phyloP scores from a whole-genome alignment of 345 rosid species.

The Hibiscus mutabilis region DNA sequence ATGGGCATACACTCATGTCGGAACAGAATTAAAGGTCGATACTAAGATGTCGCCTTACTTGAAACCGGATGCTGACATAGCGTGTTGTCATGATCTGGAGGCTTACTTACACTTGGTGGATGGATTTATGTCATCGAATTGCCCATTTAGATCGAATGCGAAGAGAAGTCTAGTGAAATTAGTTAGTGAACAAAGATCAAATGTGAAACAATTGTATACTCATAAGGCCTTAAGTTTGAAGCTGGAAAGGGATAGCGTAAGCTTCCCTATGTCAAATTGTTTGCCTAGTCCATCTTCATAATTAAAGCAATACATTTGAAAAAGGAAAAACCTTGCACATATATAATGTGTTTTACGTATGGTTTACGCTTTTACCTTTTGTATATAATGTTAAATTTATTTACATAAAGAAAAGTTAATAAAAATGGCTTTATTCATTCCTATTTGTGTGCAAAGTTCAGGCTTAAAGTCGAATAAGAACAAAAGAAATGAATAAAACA shows the following conservation, averaged over 20 bases:
- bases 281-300: conserved; percentile 71
- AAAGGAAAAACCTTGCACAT: neutral
- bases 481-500: too few species aligned
- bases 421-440: too few species aligned
- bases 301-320: too few species aligned
- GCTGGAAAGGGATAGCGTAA: conserved; percentile 29
- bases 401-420: too few species aligned
- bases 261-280: conserved; percentile 22
- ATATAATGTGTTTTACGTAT: neutral
- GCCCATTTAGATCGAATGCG: conserved; percentile 89
- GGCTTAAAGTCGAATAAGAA: too few species aligned
- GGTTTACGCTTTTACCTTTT: too few species aligned
- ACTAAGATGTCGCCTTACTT: conserved; percentile 66
- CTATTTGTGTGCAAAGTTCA: too few species aligned
- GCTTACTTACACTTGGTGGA: conserved; percentile 82
- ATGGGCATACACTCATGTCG: conserved; percentile 66
- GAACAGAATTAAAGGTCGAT: conserved; percentile 56
- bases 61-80: conserved; percentile 53
- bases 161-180: conserved; percentile 77
- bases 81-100: conserved; percentile 82
- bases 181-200: conserved; percentile 65
- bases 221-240: conserved; percentile 52
- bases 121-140: conserved; percentile 61
- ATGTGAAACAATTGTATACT: conserved; percentile 72
- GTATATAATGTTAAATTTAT: too few species aligned